These are phyloP conservation scores for Colletotrichum caudatum DNA, from an alignment of 2,329 filamentous ascomycete species.

Conservation along the genomic window DNA sequence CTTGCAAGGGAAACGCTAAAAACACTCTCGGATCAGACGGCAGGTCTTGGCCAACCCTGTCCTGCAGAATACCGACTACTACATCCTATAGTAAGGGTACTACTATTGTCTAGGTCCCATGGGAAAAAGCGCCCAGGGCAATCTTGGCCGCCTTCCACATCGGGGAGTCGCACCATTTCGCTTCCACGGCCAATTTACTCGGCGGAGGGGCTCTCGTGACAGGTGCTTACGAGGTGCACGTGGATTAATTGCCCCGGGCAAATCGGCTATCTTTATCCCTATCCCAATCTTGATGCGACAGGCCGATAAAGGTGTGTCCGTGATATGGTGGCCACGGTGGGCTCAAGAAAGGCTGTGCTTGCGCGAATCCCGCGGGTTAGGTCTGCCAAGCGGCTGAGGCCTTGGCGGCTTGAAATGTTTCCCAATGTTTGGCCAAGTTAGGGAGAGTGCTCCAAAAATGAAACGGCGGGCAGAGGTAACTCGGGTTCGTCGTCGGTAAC, in stretches of 20 bases:
- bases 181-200: constrained; percentile 34
- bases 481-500: background rate
- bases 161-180: constrained; percentile 36
- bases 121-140: constrained; percentile 1
- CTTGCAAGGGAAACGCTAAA: constrained; percentile 9
- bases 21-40: constrained; percentile 38
- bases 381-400: constrained; percentile 14
- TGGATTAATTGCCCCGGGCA: constrained; percentile 38
- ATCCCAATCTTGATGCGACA: constrained; percentile 34
- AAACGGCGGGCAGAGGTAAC: background rate
- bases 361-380: constrained; percentile 1
- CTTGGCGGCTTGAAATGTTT: constrained; percentile 11
- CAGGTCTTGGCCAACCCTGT: constrained; percentile 38
- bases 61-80: constrained; percentile 1
- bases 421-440: constrained; percentile 13
- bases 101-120: background rate
- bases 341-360: constrained; percentile 12
- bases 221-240: constrained; percentile 18
- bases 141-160: constrained; percentile 31
- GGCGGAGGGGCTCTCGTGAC: background rate
- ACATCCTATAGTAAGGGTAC: background rate
- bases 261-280: constrained; percentile 40
- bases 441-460: background rate
- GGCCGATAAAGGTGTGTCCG: constrained; percentile 23
- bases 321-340: background rate